Evolutionary conservation across 345 rosid genomes (phyloP).

Genomic region (Eutrema yunnanense): DNA sequence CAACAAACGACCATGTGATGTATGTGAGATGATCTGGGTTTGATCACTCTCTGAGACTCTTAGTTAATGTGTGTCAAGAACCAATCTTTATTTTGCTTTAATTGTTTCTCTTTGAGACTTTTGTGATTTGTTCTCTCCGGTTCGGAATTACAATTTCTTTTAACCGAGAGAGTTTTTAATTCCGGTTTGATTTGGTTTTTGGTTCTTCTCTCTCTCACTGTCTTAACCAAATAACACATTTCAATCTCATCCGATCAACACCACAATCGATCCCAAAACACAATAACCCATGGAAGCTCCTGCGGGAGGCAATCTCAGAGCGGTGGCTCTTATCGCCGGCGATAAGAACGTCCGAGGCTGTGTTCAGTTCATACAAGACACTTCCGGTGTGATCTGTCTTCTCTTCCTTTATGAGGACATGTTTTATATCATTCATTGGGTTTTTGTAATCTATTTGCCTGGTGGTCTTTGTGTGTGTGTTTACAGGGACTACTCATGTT

Average conservation of each 20-base stretch:
- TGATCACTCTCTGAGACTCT: neutral
- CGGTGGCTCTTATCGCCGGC: slow-evolving; percentile 82
- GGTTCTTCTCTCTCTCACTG: neutral
- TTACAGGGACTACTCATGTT: slow-evolving; percentile 67
- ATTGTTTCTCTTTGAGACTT: neutral
- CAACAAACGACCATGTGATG: neutral
- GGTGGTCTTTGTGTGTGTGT: neutral
- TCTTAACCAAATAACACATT: neutral
- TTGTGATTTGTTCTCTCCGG: neutral
- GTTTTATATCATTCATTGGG: neutral
- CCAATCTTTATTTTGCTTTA: neutral
- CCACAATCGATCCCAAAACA: neutral
- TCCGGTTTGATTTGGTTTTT: slow-evolving; percentile 15
- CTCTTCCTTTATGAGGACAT: neutral
- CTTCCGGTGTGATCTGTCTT: slow-evolving; percentile 53
- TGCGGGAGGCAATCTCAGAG: slow-evolving; percentile 45
- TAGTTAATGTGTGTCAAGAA: slow-evolving; percentile 1
- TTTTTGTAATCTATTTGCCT: neutral
- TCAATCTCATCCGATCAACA: slow-evolving; percentile 11
- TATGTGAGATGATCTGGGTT: neutral
- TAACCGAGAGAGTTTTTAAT: neutral
- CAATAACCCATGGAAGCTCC: slow-evolving; percentile 37
- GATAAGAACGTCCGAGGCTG: slow-evolving; percentile 54
- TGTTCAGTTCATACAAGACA: slow-evolving; percentile 54
- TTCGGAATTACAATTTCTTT: neutral